Conservation (phyloP, 345 rosid genomes). For the Salix suchowensis region DNA sequence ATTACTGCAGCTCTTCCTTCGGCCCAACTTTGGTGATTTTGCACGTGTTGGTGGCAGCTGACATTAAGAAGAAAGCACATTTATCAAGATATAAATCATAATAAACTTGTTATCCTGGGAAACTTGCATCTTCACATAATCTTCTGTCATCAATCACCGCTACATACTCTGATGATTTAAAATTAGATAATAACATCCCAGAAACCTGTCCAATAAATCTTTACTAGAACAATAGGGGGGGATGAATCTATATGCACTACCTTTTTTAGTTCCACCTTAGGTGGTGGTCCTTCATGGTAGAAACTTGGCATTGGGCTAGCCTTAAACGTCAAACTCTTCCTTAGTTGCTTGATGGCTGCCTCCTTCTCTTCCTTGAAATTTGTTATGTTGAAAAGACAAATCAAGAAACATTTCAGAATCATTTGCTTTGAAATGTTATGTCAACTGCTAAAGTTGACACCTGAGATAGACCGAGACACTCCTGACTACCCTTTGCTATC, state of each 20-base stretch:
- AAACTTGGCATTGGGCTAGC: conserved; percentile 44
- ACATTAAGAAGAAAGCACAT: background rate
- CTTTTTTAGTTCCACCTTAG: conserved; percentile 36
- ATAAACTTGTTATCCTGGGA: background rate
- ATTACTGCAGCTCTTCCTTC: conserved; percentile 27
- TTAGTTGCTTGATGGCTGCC: conserved; percentile 35
- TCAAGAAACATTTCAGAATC: conserved; percentile 7
- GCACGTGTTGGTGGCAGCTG: conserved; percentile 39
- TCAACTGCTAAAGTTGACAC: background rate
- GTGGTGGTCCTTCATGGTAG: conserved; percentile 35
- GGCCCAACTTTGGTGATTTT: conserved; percentile 34
- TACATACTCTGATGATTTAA: background rate
- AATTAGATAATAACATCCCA: background rate
- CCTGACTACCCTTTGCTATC: background rate
- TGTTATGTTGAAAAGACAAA: background rate
- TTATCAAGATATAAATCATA: background rate
- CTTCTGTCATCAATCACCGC: background rate
- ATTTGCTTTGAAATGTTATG: background rate
- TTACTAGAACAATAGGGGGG: background rate
- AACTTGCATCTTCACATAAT: background rate
- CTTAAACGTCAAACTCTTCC: conserved; percentile 35
- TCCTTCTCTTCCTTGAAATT: conserved; percentile 31
- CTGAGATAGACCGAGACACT: background rate
- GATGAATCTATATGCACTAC: conserved; percentile 6
- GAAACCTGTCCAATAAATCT: background rate